phyloP scores from a whole-genome alignment of 768 basidiomycete genomes.

The Amanita inopinata region DNA sequence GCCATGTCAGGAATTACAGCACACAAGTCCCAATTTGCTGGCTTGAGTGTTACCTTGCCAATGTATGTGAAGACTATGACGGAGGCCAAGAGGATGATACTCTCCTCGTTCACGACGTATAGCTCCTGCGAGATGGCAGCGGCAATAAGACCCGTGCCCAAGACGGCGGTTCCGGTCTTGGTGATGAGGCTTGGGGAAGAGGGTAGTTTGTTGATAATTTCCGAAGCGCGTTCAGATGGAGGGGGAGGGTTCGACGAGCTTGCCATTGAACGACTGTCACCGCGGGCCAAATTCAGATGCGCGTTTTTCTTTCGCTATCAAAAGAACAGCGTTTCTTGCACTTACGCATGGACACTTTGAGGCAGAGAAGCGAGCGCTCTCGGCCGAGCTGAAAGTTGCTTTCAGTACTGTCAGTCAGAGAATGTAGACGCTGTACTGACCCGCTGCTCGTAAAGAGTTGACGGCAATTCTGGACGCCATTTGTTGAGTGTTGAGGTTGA shows the following conservation, averaged over 20 bases:
- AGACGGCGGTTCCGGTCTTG: conserved; percentile 88
- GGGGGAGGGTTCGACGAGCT: conserved; percentile 52
- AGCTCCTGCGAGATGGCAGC: conserved; percentile 95
- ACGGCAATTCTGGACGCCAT: conserved; percentile 72
- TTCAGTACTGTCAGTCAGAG: conserved; percentile 5
- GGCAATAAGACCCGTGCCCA: conserved; percentile 82
- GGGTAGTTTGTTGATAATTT: conserved; percentile 82
- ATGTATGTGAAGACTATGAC: conserved; percentile 76
- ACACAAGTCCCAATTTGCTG: conserved; percentile 11
- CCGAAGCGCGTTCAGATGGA: conserved; percentile 78
- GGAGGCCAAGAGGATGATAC: conserved; percentile 78
- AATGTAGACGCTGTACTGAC: conserved; percentile 23
- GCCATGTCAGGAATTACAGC: no score
- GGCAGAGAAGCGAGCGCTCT: conserved; percentile 39
- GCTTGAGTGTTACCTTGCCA: conserved; percentile 60
- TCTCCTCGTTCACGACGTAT: conserved; percentile 96
- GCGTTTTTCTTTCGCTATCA: conserved; percentile 5
- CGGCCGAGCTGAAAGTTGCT: conserved; percentile 37
- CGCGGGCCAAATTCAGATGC: conserved; percentile 10
- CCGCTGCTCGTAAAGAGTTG: conserved; percentile 51
- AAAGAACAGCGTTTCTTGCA: conserved; percentile 10
- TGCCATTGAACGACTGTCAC: conserved; percentile 55
- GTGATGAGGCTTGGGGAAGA: conserved; percentile 83
- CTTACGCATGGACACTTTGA: conserved; percentile 39
- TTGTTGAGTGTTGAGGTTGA: conserved; percentile 2